These are phyloP conservation scores for Taphrina pruni DNA, from an alignment of 1,139 yeast genomes.

Conservation along the genomic window DNA sequence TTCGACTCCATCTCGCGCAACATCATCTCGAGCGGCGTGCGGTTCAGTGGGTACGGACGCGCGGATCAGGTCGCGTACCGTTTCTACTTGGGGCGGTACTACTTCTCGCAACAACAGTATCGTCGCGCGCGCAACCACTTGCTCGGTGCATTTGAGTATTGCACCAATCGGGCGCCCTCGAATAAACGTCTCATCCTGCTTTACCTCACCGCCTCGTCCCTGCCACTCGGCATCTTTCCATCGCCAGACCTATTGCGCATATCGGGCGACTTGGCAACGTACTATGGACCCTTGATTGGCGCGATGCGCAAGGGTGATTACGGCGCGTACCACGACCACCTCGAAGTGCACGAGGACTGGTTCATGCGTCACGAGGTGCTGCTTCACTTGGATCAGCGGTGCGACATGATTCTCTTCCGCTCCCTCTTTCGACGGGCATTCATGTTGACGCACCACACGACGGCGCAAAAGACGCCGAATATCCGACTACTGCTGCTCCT, in stretches of 20 bases:
- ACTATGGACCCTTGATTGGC: constrained; percentile 50
- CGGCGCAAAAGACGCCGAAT: constrained; percentile 45
- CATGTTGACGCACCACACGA: constrained; percentile 39
- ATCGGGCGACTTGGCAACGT: constrained; percentile 46
- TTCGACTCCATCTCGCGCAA: constrained; percentile 42
- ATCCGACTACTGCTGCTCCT: constrained; percentile 46
- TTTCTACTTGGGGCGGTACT: constrained; percentile 70
- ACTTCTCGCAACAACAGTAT: constrained; percentile 62
- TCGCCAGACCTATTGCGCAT: constrained; percentile 47
- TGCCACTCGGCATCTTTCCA: constrained; percentile 54
- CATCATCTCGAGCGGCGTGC: constrained; percentile 45
- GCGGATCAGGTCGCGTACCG: constrained; percentile 69
- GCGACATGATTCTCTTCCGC: constrained; percentile 50
- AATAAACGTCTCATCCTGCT: constrained; percentile 53
- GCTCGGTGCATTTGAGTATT: constrained; percentile 63
- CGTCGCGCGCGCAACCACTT: constrained; percentile 65
- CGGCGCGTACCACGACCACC: constrained; percentile 47
- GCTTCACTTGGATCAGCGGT: constrained; percentile 48
- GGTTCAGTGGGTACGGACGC: constrained; percentile 53
- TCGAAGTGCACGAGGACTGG: constrained; percentile 48
- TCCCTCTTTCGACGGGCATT: constrained; percentile 48
- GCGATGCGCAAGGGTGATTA: constrained; percentile 50
- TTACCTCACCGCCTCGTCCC: constrained; percentile 61
- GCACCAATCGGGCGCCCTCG: constrained; percentile 52
- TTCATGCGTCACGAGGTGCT: constrained; percentile 49